A percentile compares a stretch with the other conserved stretches of the same genome.
Conservation (phyloP, 2,329 filamentous ascomycete genomes). For the Exophiala bonariae region DNA sequence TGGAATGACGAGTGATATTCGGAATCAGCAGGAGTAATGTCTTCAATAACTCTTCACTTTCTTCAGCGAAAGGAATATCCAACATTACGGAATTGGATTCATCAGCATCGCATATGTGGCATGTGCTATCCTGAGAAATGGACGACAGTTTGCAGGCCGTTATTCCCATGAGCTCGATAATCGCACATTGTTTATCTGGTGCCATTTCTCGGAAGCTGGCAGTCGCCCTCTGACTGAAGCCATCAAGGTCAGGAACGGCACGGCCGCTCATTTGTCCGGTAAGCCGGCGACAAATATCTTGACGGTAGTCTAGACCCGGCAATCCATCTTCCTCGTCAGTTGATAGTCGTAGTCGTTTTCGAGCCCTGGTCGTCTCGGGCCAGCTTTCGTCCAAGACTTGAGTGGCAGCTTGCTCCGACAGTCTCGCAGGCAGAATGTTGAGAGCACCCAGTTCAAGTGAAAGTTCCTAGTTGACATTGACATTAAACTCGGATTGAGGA, state of each 20-base stretch:
- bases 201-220: constrained; percentile 47
- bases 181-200: constrained; percentile 53
- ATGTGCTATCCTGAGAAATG: constrained; percentile 22
- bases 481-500: too few relatives aligned
- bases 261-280: constrained; percentile 38
- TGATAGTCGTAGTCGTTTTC: constrained; percentile 39
- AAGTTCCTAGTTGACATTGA: constrained; percentile 12
- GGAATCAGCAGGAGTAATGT: constrained; percentile 46
- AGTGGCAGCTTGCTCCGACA: constrained; percentile 5
- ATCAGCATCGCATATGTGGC: constrained; percentile 39
- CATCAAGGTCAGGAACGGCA: constrained; percentile 36
- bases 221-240: constrained; percentile 44
- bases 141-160: constrained; percentile 52
- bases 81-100: constrained; percentile 15
- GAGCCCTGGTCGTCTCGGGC: constrained; percentile 28
- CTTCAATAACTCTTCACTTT: constrained; percentile 39
- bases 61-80: constrained; percentile 10
- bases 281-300: constrained; percentile 35
- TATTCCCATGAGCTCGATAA: constrained; percentile 57
- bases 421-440: constrained; percentile 3
- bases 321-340: constrained; percentile 32
- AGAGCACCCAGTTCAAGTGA: constrained; percentile 12
- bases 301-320: constrained; percentile 11
- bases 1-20: constrained; percentile 50
- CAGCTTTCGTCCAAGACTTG: constrained; percentile 9